These are phyloP conservation scores for Echinochloa phyllopogon DNA, from an alignment of 176 grass and related monocot genomes.

Conservation along the genomic window DNA sequence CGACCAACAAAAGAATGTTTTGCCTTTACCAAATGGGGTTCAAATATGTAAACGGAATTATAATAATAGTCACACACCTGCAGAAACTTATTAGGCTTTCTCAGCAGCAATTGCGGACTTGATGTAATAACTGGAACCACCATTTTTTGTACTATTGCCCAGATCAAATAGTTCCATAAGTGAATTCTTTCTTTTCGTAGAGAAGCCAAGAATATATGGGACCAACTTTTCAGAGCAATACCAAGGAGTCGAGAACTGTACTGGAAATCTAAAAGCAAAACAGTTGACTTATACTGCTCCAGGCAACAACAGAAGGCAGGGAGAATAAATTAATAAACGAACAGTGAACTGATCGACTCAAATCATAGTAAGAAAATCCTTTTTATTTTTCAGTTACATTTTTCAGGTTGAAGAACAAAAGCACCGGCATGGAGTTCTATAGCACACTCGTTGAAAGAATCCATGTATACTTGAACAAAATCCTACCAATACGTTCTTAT, in stretches of 20 bases:
- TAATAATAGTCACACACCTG: slow-evolving; percentile 50
- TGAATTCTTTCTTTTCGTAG: slow-evolving; percentile 66
- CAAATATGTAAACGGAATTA: slow-evolving; percentile 3
- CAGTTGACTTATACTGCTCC: slow-evolving; percentile 18
- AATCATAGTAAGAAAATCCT: not conserved
- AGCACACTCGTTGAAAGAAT: slow-evolving; percentile 82
- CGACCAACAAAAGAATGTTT: slow-evolving; percentile 28
- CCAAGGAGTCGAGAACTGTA: slow-evolving; percentile 24
- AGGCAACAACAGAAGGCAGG: not conserved
- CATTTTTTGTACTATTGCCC: slow-evolving; percentile 67
- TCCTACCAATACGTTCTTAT: slow-evolving; percentile 56
- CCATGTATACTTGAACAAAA: slow-evolving; percentile 91
- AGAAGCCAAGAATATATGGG: slow-evolving; percentile 84
- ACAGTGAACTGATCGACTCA: not conserved
- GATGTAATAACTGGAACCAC: slow-evolving; percentile 77
- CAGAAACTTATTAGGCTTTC: slow-evolving; percentile 73
- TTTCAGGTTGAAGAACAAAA: slow-evolving; percentile 65
- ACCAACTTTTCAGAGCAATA: slow-evolving; percentile 75
- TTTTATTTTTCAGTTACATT: slow-evolving; percentile 48
- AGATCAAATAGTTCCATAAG: slow-evolving; percentile 66
- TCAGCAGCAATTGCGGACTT: slow-evolving; percentile 88
- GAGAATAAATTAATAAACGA: not conserved
- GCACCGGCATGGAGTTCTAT: slow-evolving; percentile 65
- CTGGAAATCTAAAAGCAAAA: slow-evolving; percentile 64
- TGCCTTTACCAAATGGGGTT: slow-evolving; percentile 16